A percentile compares a stretch with the other conserved stretches of the same genome.
Conservation (phyloP, 1,139 yeast species). For the Yamadazyma kanchanaburiensis region DNA sequence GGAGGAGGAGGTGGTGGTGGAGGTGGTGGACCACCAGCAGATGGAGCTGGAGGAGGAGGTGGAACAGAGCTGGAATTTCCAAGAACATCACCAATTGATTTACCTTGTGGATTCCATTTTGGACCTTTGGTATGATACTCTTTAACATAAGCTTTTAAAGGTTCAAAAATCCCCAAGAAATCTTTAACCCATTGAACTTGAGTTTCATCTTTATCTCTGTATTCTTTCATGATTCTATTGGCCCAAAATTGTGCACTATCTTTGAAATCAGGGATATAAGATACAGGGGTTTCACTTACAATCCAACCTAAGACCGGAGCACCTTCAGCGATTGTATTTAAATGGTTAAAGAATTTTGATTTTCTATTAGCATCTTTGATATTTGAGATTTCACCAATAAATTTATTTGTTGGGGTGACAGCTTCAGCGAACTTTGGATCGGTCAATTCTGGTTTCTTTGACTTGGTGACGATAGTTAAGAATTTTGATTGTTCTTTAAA, state of each 20-base stretch:
- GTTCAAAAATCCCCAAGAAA: constrained; percentile 62
- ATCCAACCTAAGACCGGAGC: constrained; percentile 92
- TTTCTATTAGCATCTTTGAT: constrained; percentile 75
- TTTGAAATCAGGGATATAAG: constrained; percentile 75
- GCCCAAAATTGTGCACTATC: constrained; percentile 95
- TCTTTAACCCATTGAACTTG: constrained; percentile 80
- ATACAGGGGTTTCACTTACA: constrained; percentile 65
- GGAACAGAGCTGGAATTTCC: constrained; percentile 25
- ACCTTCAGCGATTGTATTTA: constrained; percentile 86
- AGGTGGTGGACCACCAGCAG: constrained; percentile 17
- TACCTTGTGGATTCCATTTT: constrained; percentile 62
- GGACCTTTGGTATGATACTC: constrained; percentile 80
- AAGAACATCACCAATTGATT: constrained; percentile 40
- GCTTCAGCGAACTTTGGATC: constrained; percentile 54
- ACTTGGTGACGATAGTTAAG: constrained; percentile 53
- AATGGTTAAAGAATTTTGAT: constrained; percentile 62
- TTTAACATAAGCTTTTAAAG: constrained; percentile 68
- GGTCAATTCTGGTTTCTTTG: constrained; percentile 62
- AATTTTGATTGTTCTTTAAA: constrained; percentile 57
- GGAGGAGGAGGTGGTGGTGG: constrained; percentile 70
- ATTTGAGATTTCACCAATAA: constrained; percentile 54
- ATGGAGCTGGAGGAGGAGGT: constrained; percentile 70
- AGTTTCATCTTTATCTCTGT: constrained; percentile 60
- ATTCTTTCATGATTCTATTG: constrained; percentile 82
- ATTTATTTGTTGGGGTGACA: constrained; percentile 66